Conservation (phyloP, 768 basidiomycete genomes). For the Naematelia aurantialba region DNA sequence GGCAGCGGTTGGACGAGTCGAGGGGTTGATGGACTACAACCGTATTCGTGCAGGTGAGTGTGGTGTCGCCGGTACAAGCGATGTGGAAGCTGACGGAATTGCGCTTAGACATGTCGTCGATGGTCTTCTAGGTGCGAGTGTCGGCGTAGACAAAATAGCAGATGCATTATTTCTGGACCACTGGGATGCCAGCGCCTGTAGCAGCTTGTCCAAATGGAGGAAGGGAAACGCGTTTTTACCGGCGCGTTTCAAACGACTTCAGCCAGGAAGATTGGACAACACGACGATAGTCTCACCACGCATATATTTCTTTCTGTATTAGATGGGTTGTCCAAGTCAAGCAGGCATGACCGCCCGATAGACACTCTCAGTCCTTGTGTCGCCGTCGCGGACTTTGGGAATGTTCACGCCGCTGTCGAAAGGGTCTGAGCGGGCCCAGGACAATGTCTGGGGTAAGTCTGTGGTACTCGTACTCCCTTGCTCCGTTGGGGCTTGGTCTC, state of each 20-base stretch:
- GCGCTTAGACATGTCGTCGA: conserved; percentile 51
- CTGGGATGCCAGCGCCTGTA: too few species aligned
- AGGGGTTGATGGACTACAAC: conserved; percentile 92
- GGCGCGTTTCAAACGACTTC: too few species aligned
- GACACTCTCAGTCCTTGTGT: background rate
- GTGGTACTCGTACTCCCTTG: background rate
- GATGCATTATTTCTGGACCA: background rate
- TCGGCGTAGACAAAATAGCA: background rate
- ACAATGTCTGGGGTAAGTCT: conserved; percentile 44
- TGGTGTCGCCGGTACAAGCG: background rate
- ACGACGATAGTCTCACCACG: too few species aligned
- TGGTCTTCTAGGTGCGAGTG: conserved; percentile 48
- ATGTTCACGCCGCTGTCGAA: conserved; percentile 50
- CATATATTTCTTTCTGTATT: too few species aligned
- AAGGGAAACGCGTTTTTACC: too few species aligned
- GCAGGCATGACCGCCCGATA: background rate
- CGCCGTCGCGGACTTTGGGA: too few species aligned
- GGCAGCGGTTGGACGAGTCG: conserved; percentile 82
- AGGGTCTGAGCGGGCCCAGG: conserved; percentile 45
- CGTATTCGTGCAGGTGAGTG: conserved; percentile 55
- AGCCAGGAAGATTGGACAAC: too few species aligned
- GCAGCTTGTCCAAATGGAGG: too few species aligned
- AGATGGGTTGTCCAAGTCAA: too few species aligned
- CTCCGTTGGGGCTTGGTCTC: too few species aligned
- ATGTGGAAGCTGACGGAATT: background rate